Evolutionary conservation across 2,329 filamentous ascomycete genomes (phyloP), one percentile per base, ranked within the genome.

Genomic region (Proliferodiscus dingleyae): DNA sequence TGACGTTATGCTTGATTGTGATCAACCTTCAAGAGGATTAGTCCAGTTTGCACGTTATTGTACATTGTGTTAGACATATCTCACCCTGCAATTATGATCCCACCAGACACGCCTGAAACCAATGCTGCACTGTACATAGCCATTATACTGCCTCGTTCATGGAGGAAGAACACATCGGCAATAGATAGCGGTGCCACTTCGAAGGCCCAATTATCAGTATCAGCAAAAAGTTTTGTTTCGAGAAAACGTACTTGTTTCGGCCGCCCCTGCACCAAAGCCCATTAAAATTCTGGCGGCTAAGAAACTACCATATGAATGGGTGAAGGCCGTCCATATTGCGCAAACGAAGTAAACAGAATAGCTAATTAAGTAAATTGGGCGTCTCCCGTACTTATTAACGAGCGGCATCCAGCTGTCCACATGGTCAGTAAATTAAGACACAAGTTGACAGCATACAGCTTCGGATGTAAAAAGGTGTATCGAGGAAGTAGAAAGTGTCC

Each of bases 141-240:
- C 52, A 57, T 59, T 22, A 58, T 78, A 47, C 71, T 73, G 7
- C 78, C 78, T 45, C 78, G 68, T 42, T 80, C 75, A 52, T 80
- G 74, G 6, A 81, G 65, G 63, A 81, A 81, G 61, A 77, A 77
- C 21, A 80, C 19, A 23, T 38, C 72, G 22, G 34, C 30, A 24
- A 23, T 23, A 10, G 32, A 34, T 16, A 34, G 8, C 4, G 32
- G 32, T 16, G 32, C 32, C 32, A 34, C 32, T 37, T 4, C 23
- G 2, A 43, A 18, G 18, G 5, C 23, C 36, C 8, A 34, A 21
- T 22, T 22, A 55, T 81, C 77, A 2, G 78, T 74, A 55, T 80
- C 80, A 34, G 80, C 70, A 22, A 73, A 67, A 1, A 77, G 77
- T 59, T 78, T 75, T 11, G 75, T 71, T 0, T 72, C 77, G 11